Evolutionary conservation across 331 rosid genomes (phyloP), one percentile per base, ranked within the genome.

Genomic region (Erythrophleum ivorense): DNA sequence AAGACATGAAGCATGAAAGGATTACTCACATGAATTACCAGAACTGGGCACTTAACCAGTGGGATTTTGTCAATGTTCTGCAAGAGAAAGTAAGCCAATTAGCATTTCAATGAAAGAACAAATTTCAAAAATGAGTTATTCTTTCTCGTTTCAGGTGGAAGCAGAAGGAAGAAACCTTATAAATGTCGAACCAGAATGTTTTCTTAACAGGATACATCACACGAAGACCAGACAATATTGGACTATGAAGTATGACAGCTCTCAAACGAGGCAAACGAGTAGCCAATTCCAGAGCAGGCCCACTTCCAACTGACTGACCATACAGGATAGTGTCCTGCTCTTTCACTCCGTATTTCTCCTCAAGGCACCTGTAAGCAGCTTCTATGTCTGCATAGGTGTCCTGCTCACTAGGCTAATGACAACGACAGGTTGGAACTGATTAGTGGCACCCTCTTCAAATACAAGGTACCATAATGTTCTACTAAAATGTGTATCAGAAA

Each of bases 331-430:
- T 78, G 73, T 89, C 88, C 29, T 91, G 90, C 73, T 91, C 96
- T 79, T 86, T 88, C 29, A 86, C 85, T n/a, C 91, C 96, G 52
- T 85, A 91, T 65, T 50, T 88, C 52, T 91, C 92, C 79, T 85
- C 85, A 67, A 91, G 87, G 82, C 93, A 89, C 78, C 70, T 80
- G 55, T 79, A 85, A 15, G 87, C 96, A 66, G 96, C 89, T 67
- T 89, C 93, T 83, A 91, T 89, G 85, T 91, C 96, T 46, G 96
- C 96, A 71, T 86, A 89, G 10, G 93, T 91, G 82, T 91, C 93
- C 88, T 88, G 93, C 87, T 91, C 96, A 78, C 96, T 88, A 69
- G 96, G 86, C 96, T 91, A 52, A 38, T 15, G 34, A 12, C 57
- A 76, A 66, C 70, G 7, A 64, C 11, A 46, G n/a, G 65, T 82